Percentiles rank a stretch among this genome's conserved stretches.
Conservation (phyloP, 306 rosid genomes). For the Amphicarpaea edgeworthii region DNA sequence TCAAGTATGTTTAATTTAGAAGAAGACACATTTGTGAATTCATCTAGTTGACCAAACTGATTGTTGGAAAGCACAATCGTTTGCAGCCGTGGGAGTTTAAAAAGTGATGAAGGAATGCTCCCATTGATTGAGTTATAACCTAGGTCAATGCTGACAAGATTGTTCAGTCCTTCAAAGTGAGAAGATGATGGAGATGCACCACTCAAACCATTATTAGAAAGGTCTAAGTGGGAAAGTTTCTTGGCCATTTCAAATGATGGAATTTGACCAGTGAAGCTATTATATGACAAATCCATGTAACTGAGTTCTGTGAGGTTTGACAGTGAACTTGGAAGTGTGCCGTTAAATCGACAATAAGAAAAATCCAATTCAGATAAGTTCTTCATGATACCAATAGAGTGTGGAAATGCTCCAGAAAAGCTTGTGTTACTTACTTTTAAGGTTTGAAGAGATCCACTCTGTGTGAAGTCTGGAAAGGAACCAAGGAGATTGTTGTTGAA, state of each 20-base stretch:
- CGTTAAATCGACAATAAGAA: conserved; percentile 29
- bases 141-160: conserved; percentile 40
- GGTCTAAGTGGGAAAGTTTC: conserved; percentile 44
- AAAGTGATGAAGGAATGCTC: conserved; percentile 51
- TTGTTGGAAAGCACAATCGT: conserved; percentile 46
- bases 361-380: conserved; percentile 44
- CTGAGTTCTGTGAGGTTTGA: conserved; percentile 45
- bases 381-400: conserved; percentile 33
- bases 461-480: conserved; percentile 43
- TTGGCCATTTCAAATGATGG: conserved; percentile 49
- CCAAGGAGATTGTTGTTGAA: conserved; percentile 41
- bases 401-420: conserved; percentile 49
- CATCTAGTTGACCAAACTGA: conserved; percentile 45
- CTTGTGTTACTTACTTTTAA: conserved; percentile 39
- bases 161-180: conserved; percentile 43
- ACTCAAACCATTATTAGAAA: conserved; percentile 51
- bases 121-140: conserved; percentile 42
- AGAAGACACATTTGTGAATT: conserved; percentile 19
- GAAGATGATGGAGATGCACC: conserved; percentile 46
- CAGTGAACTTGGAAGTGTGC: conserved; percentile 51
- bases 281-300: conserved; percentile 47
- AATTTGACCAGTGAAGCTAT: conserved; percentile 48
- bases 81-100: conserved; percentile 43
- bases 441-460: conserved; percentile 34
- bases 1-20: conserved; percentile 52